Evolutionary conservation across 768 basidiomycete genomes (phyloP), one percentile per base, ranked within the genome.

Genomic region (Tricholomella constricta): DNA sequence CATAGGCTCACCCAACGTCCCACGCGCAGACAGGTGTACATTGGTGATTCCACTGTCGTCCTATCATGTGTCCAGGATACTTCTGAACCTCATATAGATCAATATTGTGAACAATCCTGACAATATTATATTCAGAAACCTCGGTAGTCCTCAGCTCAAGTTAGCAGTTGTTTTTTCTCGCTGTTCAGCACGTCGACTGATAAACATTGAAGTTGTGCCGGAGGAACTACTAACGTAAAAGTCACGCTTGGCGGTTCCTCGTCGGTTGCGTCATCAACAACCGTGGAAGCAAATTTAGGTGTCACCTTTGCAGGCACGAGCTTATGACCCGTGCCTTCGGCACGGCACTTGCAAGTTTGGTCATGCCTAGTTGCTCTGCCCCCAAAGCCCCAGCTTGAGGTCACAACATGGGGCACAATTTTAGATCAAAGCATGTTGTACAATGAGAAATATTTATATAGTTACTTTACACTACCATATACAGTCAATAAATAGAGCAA

Each of bases 41-140:
- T 14, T 57, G 52, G 56, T 57, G 37, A 42, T 22, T 29, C 14
- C n/a, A 15, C 17, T 11, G 6, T 31, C 22, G 2, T 6, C 3
- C 26, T 10, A 34, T 42, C 22, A 11, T 48, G 25, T 12, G 14
- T 27, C 23, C 2, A 9, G 8, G 3, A 20, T 19, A 9, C 3
- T 29, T 41, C 19, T 20, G 8, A 45, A 31, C 25, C 15, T 14
- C 29, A 35, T 31, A 31, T 10, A 57, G 50, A 32, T 54, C 32
- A 53, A 53, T 29, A 57, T 57, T 8, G 23, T 11, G 15, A 54
- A 57, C 26, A 57, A 57, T 46, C 56, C 56, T 11, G 52, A 54
- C 27, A 27, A 57, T 11, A 36, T 54, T 8, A 32, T 54, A 25
- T 57, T 38, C 19, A 25, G 34, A 11, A 57, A 57, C 27, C 6